These are phyloP conservation scores for Hypoxylon sp. DNA, from an alignment of 2,329 filamentous ascomycete genomes.

Conservation along the genomic window DNA sequence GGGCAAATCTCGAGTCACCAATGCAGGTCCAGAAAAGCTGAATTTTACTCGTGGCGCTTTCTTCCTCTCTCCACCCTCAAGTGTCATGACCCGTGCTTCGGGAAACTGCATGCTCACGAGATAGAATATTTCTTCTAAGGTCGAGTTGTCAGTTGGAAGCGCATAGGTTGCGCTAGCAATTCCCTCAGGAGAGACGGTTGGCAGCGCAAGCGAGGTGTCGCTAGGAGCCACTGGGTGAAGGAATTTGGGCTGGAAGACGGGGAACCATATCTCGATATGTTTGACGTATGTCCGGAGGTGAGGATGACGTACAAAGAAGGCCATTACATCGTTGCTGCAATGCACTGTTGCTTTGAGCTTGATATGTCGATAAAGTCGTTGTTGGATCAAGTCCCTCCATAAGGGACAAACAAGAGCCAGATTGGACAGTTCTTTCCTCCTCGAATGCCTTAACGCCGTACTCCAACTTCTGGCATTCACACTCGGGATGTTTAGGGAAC, in stretches of 20 bases:
- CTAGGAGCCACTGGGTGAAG: constrained; percentile 59
- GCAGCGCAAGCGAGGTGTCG: constrained; percentile 62
- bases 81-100: constrained; percentile 75
- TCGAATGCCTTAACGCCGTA: constrained; percentile 75
- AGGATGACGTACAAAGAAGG: constrained; percentile 71
- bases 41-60: constrained; percentile 80
- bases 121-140: constrained; percentile 77
- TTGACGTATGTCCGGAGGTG: constrained; percentile 76
- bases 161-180: constrained; percentile 72
- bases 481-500: constrained; percentile 67
- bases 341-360: constrained; percentile 79
- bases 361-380: constrained; percentile 81
- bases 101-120: constrained; percentile 74
- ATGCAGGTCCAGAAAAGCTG: constrained; percentile 47
- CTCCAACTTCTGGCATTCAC: constrained; percentile 72
- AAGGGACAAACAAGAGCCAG: constrained; percentile 72
- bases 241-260: constrained; percentile 76
- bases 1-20: constrained; percentile 58
- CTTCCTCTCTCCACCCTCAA: constrained; percentile 83
- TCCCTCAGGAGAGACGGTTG: constrained; percentile 69
- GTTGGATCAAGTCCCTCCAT: constrained; percentile 79
- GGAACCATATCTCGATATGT: constrained; percentile 84
- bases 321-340: constrained; percentile 71
- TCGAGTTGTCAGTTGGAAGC: constrained; percentile 75
- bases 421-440: constrained; percentile 76